Base-by-base conservation (phyloP, 768 basidiomycete species). In the Psilocybe sp. region DNA sequence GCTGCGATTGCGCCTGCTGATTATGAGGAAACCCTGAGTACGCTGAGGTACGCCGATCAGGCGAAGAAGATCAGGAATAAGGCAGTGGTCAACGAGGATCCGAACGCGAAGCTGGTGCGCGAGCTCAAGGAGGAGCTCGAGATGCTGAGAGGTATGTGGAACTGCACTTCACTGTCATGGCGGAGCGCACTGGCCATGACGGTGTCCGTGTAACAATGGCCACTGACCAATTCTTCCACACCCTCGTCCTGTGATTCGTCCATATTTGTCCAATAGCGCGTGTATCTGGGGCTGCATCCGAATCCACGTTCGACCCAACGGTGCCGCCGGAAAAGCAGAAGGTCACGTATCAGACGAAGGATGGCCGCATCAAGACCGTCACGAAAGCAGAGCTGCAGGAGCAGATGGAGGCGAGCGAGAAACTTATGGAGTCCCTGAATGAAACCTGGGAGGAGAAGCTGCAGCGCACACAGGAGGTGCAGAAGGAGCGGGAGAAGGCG, bases 41-140 rank as follows among this genome's bases (percentile, higher is more conserved):
- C 96, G 2, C 75, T 99, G 51, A 89, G 97, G 5, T 98, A 99
- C 69, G 97, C 97, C 59, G 94, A 97, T 77, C 92, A 92, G 66
- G 95, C 96, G 32, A 99, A 99, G 87, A 96, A 96, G 85, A 99
- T 99, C 72, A 98, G 95, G 85, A 99, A 98, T 71, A 96, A 98
- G 75, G 96, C 97, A 13, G 84, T 98, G 51, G 91, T 99, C 57
- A 99, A 99, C 71, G 97, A 99, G 73, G 97, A 99, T 79, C 97
- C 97, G 31, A 99, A 98, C 61, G 96, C 96, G 64, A 98, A 93
- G 75, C 87, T 99, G 50, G 95, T 99, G 50, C 87, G 95, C 42
- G 96, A 98, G 70, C 88, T 99, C 67, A 99, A 98, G 70, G 97
- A 98, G 74, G 97, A 99, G 70, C 75, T 99, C 39, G 92, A 96